These are phyloP conservation scores for Hypoxylon sp. DNA, from an alignment of 2,329 filamentous ascomycete species.

Conservation along the genomic window DNA sequence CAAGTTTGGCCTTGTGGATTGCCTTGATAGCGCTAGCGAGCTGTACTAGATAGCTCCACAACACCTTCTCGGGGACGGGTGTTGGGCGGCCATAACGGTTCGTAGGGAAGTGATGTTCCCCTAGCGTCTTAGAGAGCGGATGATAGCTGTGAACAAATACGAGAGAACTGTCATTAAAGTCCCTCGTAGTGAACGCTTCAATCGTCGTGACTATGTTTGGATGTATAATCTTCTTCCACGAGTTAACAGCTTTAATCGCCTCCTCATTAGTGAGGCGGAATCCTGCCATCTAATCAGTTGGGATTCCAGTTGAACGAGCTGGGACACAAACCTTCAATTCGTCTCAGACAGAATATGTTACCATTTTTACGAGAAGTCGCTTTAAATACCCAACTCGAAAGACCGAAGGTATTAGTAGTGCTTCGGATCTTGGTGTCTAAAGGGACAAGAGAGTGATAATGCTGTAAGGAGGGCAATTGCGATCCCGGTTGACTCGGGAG, in stretches of 20 bases:
- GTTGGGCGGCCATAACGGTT: slow-evolving; percentile 63
- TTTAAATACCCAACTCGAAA: slow-evolving; percentile 95
- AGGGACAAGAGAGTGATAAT: slow-evolving; percentile 93
- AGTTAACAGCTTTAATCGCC: slow-evolving; percentile 86
- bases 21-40: slow-evolving; percentile 89
- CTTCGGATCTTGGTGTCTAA: slow-evolving; percentile 87
- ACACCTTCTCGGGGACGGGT: slow-evolving; percentile 76
- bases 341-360: slow-evolving; percentile 86
- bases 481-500: slow-evolving; percentile 75
- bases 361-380: slow-evolving; percentile 91
- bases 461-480: slow-evolving; percentile 83
- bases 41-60: slow-evolving; percentile 95
- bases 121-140: slow-evolving; percentile 89
- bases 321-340: slow-evolving; percentile 77
- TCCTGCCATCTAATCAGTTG: slow-evolving; percentile 61
- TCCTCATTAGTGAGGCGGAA: slow-evolving; percentile 91
- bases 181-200: slow-evolving; percentile 92
- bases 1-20: slow-evolving; percentile 85
- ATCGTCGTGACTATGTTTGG: slow-evolving; percentile 88
- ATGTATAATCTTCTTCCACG: slow-evolving; percentile 89
- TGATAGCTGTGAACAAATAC: slow-evolving; percentile 96
- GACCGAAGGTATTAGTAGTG: slow-evolving; percentile 84
- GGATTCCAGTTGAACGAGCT: neutral
- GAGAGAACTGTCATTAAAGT: slow-evolving; percentile 94
- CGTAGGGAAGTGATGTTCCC: slow-evolving; percentile 80